A percentile compares a stretch with the other conserved stretches of the same genome.
phyloP scores from a whole-genome alignment of 805 yeast genomes.

The Nakazawaea pomicola region DNA sequence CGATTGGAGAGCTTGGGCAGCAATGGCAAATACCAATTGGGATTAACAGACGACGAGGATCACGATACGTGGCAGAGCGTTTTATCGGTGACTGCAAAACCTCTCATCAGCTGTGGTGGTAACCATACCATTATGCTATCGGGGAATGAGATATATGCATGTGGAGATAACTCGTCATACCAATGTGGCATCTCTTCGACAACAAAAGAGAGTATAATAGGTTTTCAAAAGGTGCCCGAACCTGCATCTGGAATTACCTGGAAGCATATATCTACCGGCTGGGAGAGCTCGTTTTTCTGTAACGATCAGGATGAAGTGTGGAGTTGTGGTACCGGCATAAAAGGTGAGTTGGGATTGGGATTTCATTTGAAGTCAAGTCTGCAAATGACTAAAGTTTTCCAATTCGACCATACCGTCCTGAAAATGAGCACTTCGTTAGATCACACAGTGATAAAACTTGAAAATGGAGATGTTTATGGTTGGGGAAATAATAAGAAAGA shows the following conservation, averaged over 20 bases:
- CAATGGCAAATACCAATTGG: slow-evolving; percentile 76
- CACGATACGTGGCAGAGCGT: slow-evolving; percentile 20
- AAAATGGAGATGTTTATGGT: slow-evolving; percentile 45
- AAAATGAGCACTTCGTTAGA: slow-evolving; percentile 36
- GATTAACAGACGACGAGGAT: slow-evolving; percentile 53
- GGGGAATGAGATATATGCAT: slow-evolving; percentile 47
- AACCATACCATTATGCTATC: slow-evolving; percentile 70
- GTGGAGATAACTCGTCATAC: slow-evolving; percentile 56
- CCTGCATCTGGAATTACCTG: slow-evolving; percentile 25
- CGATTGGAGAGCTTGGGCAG: slow-evolving; percentile 66
- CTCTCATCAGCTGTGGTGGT: slow-evolving; percentile 70
- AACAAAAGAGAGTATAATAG: background rate
- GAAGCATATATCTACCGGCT: slow-evolving; percentile 62
- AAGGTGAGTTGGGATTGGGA: slow-evolving; percentile 75
- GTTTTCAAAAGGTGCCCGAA: slow-evolving; percentile 13
- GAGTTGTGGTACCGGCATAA: slow-evolving; percentile 57
- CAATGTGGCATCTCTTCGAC: slow-evolving; percentile 50
- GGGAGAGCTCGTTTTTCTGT: slow-evolving; percentile 66
- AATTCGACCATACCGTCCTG: slow-evolving; percentile 9
- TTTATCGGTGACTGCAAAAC: slow-evolving; percentile 15
- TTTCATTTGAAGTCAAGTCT: too few species aligned
- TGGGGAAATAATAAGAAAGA: slow-evolving; percentile 71
- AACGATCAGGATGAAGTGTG: slow-evolving; percentile 34
- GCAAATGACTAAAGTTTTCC: background rate
- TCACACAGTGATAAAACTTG: slow-evolving; percentile 34